Evolutionary conservation across 257 asterid species (phyloP).

Genomic region (Plantago major): DNA sequence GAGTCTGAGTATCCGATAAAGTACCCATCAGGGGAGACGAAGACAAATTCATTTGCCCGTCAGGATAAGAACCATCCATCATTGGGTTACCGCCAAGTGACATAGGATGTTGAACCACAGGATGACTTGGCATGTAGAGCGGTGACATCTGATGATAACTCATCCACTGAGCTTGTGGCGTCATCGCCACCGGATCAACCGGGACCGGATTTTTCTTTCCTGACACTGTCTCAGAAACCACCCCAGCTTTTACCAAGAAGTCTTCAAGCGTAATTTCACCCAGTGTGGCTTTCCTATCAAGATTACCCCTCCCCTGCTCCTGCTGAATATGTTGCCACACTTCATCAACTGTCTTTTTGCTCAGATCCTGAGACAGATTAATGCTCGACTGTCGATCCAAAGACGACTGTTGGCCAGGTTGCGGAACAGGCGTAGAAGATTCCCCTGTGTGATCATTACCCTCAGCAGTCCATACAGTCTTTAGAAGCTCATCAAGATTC

Average conservation of each 20-base stretch:
- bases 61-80: conserved; percentile 40
- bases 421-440: conserved; percentile 27
- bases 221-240: conserved; percentile 51
- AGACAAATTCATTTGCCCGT: conserved; percentile 43
- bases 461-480: conserved; percentile 69
- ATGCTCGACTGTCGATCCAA: conserved; percentile 47
- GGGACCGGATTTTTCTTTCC: conserved; percentile 32
- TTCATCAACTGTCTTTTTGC: conserved; percentile 88
- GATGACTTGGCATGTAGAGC: conserved; percentile 36
- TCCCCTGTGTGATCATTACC: conserved; percentile 39
- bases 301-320: conserved; percentile 45
- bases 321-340: conserved; percentile 91
- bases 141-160: conserved; percentile 56
- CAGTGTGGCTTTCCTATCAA: conserved; percentile 56
- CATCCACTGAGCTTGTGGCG: conserved; percentile 71
- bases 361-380: conserved; percentile 56
- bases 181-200: conserved; percentile 28
- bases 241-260: conserved; percentile 91
- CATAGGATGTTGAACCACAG: conserved; percentile 35
- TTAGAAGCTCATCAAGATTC: conserved; percentile 94
- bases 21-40: conserved; percentile 45
- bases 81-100: conserved; percentile 34
- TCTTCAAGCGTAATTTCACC: conserved; percentile 94
- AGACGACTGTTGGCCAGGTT: conserved; percentile 23
- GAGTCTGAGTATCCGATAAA: conserved; percentile 52